Evolutionary conservation across 305 asterid genomes (phyloP).

Genomic region (Fraxinus paxiana): DNA sequence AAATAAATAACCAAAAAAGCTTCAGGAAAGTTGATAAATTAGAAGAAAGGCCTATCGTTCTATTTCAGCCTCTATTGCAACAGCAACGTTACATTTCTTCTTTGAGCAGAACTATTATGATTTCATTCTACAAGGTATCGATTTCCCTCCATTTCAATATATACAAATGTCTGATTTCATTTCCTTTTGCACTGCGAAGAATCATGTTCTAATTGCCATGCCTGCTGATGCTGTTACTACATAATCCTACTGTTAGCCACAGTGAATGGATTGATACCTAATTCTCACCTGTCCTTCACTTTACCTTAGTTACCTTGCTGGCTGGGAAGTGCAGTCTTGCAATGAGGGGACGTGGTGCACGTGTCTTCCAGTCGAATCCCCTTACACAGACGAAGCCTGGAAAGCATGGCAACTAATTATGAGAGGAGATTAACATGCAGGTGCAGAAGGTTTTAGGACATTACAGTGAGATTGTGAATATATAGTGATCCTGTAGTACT

Average conservation of each 20-base stretch:
- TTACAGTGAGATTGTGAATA: neutral
- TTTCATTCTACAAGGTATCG: neutral
- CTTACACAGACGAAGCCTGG: slow-evolving; percentile 94
- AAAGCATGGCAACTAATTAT: slow-evolving; percentile 23
- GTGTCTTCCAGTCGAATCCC: slow-evolving; percentile 72
- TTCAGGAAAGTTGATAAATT: neutral
- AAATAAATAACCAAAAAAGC: neutral
- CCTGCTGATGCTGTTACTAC: neutral
- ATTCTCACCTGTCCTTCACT: slow-evolving; percentile 50
- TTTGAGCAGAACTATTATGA: neutral
- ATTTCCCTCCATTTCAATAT: neutral
- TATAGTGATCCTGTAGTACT: neutral
- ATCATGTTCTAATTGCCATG: neutral
- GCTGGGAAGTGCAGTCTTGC: slow-evolving; percentile 94
- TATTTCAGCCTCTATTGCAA: neutral
- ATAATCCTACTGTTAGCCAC: neutral
- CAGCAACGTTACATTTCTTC: neutral
- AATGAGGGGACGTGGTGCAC: slow-evolving; percentile 84
- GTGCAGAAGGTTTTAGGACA: slow-evolving; percentile 7
- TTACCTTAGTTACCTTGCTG: slow-evolving; percentile 57
- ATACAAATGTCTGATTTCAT: neutral
- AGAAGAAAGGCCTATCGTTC: neutral
- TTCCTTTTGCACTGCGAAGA: neutral
- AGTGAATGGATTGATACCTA: neutral
- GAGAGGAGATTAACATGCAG: slow-evolving; percentile 7